A percentile compares a stretch with the other conserved stretches of the same genome.
These are phyloP conservation scores for Pleurotus cornucopiae DNA, from an alignment of 768 basidiomycete genomes.

Conservation along the genomic window DNA sequence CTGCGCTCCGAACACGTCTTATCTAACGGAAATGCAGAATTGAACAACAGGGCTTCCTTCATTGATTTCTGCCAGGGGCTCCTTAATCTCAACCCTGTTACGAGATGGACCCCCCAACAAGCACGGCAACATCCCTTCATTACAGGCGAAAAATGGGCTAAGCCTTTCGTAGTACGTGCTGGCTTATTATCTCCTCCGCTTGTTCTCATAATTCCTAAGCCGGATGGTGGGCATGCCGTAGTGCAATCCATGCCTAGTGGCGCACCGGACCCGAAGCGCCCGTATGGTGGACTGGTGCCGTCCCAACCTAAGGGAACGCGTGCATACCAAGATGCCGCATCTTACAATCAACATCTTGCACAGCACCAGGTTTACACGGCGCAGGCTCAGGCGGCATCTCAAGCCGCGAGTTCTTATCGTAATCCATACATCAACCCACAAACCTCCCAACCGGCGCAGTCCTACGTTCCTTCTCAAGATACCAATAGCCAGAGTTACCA, in stretches of 20 bases:
- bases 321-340: constrained; percentile 87
- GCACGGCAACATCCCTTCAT: constrained; percentile 96
- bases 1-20: constrained; percentile 1
- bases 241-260: constrained; percentile 24
- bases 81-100: constrained; percentile 89
- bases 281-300: constrained; percentile 89
- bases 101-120: constrained; percentile 97
- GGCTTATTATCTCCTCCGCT: constrained; percentile 6
- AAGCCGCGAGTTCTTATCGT: constrained; percentile 64
- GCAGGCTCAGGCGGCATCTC: constrained; percentile 72
- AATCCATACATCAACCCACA: constrained; percentile 74
- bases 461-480: constrained; percentile 27
- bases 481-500: constrained; percentile 24
- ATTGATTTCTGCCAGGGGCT: constrained; percentile 97
- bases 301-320: constrained; percentile 84
- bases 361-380: constrained; percentile 94
- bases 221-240: constrained; percentile 39
- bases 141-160: constrained; percentile 92
- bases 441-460: constrained; percentile 33
- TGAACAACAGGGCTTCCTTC: constrained; percentile 91
- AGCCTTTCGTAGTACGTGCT: constrained; percentile 69
- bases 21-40: constrained; percentile 46
- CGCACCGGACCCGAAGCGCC: constrained; percentile 68
- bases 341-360: constrained; percentile 91
- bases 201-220: constrained; percentile 29